phyloP scores from a whole-genome alignment of 2,329 filamentous ascomycete genomes.

The Aureobasidium zeae region DNA sequence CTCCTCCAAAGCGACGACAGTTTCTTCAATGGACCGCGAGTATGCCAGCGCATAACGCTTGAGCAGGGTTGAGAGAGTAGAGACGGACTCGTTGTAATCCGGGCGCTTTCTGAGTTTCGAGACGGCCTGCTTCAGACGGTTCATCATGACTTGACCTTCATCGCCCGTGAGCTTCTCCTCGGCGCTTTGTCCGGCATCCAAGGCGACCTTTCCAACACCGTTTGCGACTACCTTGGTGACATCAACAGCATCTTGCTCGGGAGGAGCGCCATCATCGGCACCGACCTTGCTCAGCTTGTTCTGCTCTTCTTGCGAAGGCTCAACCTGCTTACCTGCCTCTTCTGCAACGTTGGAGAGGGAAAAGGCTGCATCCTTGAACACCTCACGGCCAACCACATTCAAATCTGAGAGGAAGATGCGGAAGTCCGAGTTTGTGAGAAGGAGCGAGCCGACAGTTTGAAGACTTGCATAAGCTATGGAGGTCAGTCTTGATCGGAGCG shows the following conservation, averaged over 20 bases:
- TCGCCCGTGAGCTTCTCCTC: slow-evolving; percentile 63
- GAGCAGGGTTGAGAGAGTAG: slow-evolving; percentile 64
- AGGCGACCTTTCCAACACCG: slow-evolving; percentile 38
- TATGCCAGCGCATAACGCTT: slow-evolving; percentile 72
- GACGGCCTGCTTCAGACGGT: slow-evolving; percentile 68
- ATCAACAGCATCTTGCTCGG: slow-evolving; percentile 39
- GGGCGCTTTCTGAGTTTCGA: slow-evolving; percentile 61
- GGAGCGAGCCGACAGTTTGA: slow-evolving; percentile 71
- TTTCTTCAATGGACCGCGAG: slow-evolving; percentile 60
- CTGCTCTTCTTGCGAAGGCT: slow-evolving; percentile 56
- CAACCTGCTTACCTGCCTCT: slow-evolving; percentile 61
- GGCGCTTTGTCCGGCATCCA: slow-evolving; percentile 60
- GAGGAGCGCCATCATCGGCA: slow-evolving; percentile 43
- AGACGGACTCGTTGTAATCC: slow-evolving; percentile 82
- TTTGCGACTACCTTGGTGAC: slow-evolving; percentile 38
- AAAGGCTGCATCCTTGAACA: slow-evolving; percentile 79
- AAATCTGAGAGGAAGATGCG: slow-evolving; percentile 76
- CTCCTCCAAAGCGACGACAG: slow-evolving; percentile 56
- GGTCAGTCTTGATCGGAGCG: slow-evolving; percentile 19
- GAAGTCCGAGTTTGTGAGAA: slow-evolving; percentile 85
- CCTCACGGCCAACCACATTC: slow-evolving; percentile 66
- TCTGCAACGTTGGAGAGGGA: slow-evolving; percentile 67
- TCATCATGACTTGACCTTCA: slow-evolving; percentile 62
- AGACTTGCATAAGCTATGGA: slow-evolving; percentile 65
- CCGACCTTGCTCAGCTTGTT: slow-evolving; percentile 45